phyloP scores from a whole-genome alignment of 352 stramenopile species.

The Globisporangium alternatum region DNA sequence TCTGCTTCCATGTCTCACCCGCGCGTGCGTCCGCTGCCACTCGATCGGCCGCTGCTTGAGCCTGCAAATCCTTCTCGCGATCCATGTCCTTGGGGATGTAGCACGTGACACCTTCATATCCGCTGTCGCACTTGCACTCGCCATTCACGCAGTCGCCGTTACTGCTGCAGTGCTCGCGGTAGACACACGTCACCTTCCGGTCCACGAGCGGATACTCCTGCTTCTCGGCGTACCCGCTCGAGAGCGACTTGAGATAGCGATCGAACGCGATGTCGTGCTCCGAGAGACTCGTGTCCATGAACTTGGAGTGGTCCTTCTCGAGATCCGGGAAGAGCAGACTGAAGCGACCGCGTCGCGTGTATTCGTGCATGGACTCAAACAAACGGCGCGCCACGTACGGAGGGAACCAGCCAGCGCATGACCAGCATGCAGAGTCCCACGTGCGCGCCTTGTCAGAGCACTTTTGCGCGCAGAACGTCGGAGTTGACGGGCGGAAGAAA shows the following conservation, averaged over 20 bases:
- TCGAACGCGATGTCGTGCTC: conserved; percentile 67
- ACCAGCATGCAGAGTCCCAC: conserved; percentile 76
- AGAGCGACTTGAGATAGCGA: conserved; percentile 74
- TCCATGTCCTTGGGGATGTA: conserved; percentile 72
- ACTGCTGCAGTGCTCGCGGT: conserved; percentile 79
- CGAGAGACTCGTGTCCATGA: conserved; percentile 49
- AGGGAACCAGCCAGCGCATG: conserved; percentile 70
- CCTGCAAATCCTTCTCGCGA: conserved; percentile 25
- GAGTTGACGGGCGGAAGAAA: conserved; percentile 46
- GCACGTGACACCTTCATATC: conserved; percentile 77
- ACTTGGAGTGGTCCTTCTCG: conserved; percentile 54
- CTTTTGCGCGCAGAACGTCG: conserved; percentile 56
- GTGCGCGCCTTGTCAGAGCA: conserved; percentile 55
- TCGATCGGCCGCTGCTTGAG: conserved; percentile 22
- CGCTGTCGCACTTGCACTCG: conserved; percentile 62
- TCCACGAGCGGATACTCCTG: conserved; percentile 38
- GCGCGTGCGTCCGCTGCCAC: conserved; percentile 21
- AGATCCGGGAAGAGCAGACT: conserved; percentile 66
- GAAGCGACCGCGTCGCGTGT: conserved; percentile 66
- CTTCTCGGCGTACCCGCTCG: conserved; percentile 41
- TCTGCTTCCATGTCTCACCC: conserved; percentile 63
- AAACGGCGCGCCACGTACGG: conserved; percentile 52
- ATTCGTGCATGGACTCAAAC: conserved; percentile 56
- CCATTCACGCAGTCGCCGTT: conserved; percentile 84
- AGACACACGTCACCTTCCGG: conserved; percentile 53